Evolutionary conservation across 1,284 basidiomycete genomes (phyloP).

Genomic region (Cutaneotrichosporon sp.): DNA sequence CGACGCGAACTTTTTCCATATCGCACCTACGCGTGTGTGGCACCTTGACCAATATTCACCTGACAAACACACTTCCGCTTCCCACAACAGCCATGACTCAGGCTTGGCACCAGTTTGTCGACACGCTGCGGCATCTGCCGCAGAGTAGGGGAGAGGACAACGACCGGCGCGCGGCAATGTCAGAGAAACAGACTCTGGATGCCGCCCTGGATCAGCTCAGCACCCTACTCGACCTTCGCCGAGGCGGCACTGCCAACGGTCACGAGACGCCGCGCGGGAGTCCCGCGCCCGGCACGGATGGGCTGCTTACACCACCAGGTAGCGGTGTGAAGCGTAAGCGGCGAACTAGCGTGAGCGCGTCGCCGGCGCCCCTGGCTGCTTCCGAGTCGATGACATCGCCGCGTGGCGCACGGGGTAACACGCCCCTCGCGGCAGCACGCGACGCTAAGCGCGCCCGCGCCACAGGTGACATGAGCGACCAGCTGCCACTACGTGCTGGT

Average conservation of each 20-base stretch:
- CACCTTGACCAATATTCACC: not conserved
- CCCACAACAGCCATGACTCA: conserved; percentile 27
- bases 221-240: conserved; percentile 27
- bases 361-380: conserved; percentile 5
- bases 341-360: conserved; percentile 9
- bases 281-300: conserved; percentile 6
- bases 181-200: conserved; percentile 31
- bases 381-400: not conserved
- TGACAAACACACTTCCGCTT: not conserved
- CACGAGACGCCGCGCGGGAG: conserved; percentile 11
- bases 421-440: conserved; percentile 10
- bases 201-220: conserved; percentile 38
- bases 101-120: conserved; percentile 39
- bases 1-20: not conserved
- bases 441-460: conserved; percentile 1
- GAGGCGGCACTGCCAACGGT: not conserved
- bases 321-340: conserved; percentile 16
- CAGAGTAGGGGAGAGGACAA: conserved; percentile 7
- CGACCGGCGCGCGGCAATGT: conserved; percentile 10
- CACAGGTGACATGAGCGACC: conserved; percentile 35
- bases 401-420: conserved; percentile 6
- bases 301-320: conserved; percentile 12
- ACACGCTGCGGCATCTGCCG: conserved; percentile 37
- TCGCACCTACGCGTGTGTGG: not conserved
- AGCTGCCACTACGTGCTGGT: conserved; percentile 48